These are phyloP conservation scores for Penicillium capsulatum DNA, from an alignment of 2,329 filamentous ascomycete species.

Conservation along the genomic window DNA sequence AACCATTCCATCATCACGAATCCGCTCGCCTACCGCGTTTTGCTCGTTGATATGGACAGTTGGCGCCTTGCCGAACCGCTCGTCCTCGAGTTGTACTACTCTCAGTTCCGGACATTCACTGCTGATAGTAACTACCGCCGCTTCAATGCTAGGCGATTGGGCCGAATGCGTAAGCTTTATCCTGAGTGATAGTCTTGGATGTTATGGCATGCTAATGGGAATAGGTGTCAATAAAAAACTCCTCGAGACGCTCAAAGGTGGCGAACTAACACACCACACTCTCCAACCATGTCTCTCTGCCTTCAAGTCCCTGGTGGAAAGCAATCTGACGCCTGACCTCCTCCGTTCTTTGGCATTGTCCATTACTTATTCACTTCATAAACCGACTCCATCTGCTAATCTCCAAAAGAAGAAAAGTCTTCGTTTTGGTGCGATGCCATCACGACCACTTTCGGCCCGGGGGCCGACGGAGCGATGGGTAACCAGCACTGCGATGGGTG, in stretches of 20 bases:
- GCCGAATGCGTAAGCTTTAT: slow-evolving; percentile 77
- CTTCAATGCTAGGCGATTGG: slow-evolving; percentile 83
- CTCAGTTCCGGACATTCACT: slow-evolving; percentile 83
- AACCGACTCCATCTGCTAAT: slow-evolving; percentile 44
- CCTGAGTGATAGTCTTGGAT: too few relatives aligned
- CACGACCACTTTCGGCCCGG: slow-evolving; percentile 33
- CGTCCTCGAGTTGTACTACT: slow-evolving; percentile 86
- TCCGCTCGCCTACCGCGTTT: slow-evolving; percentile 84
- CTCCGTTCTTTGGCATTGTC: slow-evolving; percentile 85
- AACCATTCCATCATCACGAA: slow-evolving; percentile 93
- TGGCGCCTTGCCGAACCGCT: slow-evolving; percentile 76
- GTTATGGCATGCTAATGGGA: slow-evolving; percentile 24
- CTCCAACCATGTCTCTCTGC: slow-evolving; percentile 73
- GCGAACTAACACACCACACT: slow-evolving; percentile 67
- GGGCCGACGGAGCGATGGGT: slow-evolving; percentile 37
- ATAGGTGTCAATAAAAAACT: slow-evolving; percentile 83
- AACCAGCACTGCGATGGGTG: slow-evolving; percentile 66
- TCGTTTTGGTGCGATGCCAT: slow-evolving; percentile 31
- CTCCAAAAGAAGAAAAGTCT: slow-evolving; percentile 46
- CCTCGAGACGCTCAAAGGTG: slow-evolving; percentile 83
- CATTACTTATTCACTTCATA: slow-evolving; percentile 86
- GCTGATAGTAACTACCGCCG: slow-evolving; percentile 86
- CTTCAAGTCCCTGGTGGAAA: slow-evolving; percentile 73
- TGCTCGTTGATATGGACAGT: slow-evolving; percentile 87
- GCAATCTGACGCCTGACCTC: slow-evolving; percentile 76